Evolutionary conservation across 305 asterid genomes (phyloP), one percentile per base, ranked within the genome.

Genomic region (Euphrasia arctica): DNA sequence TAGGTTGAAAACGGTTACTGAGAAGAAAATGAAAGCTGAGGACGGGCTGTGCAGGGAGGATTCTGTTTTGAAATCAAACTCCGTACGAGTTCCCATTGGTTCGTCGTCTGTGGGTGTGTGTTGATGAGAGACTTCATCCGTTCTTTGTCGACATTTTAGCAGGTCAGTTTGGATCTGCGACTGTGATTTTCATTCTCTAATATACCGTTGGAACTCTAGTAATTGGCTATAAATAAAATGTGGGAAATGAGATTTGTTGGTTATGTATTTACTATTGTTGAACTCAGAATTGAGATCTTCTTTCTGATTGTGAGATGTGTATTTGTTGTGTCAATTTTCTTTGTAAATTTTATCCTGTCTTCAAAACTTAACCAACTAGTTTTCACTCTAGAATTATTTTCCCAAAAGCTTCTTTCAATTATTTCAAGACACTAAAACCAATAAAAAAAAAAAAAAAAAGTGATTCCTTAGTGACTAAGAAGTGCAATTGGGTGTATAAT

Each of bases 401-500:
- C 9, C 39, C 42, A 62, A 65, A 70, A 65, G 65, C 70, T 57
- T 36, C 75, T 72, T 72, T 54, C 43, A 64, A 42, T 54, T 3
- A 60, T 43, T 67, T 52, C 80, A 63, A 63, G 49, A 57, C 28
- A 65, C 31, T 43, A 43, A 6, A 43, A 12, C 32, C 9, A 43
- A 43, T 25, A 59, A 64, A 47, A 54, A 5, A 51, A 48, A 43
- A 72, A 79, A 73, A 18, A 18, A 18, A 18, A 18, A 18, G 83
- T 62, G 70, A 11, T 82, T 82, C 78, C 88, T 82, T 79, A 77
- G 75, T 64, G 48, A 66, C 69, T 79, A 82, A 82, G 88, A 79
- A 71, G 80, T 56, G 73, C 80, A 70, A 63, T 48, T 69, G 60
- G 59, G 84, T 68, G 71, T 68, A 47, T 32, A 32, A 32, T 4